Base-by-base conservation (phyloP, 306 rosid genomes). In the Trifolium fragiferum region DNA sequence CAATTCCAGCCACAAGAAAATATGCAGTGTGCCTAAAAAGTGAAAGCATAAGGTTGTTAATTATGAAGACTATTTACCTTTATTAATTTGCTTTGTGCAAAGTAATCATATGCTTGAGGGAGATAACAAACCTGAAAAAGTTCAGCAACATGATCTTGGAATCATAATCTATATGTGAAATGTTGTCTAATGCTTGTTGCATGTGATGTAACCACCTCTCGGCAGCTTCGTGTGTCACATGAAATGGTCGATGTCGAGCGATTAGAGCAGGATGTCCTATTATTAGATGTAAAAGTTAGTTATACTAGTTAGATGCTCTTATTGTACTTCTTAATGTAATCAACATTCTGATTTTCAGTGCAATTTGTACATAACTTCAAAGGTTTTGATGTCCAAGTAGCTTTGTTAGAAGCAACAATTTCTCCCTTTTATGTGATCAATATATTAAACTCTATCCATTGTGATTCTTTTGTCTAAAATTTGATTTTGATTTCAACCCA, bases 241-340 rank as follows among this genome's bases (percentile, higher is more conserved):
- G 87, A 83, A 94, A 94, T 51, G 94, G 88, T 21, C 94, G 86
- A 76, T 94, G 97, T 33, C 98, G 85, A 5, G 79, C 92, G 40
- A 91, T 91, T 68, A 94, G 87, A 64, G 98, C 96, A 68, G 98
- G 98, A 80, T 91, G 98, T 47, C 97, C 97, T 93, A 80, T 75
- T 71, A 76, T 75, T 68, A 76, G 11, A 40, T 40, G 13, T 44
- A 15, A 5, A 44, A 44, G 50, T 13, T 12, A 4, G 40, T 37
- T 37, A 37, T 2, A 8, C 2, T 8, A 8, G 2, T 37, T 7
- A 35, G 0, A 7, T 35, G 2, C 8, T 35, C 10, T 7, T 7
- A 6, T 35, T 35, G 40, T 35, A 35, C 40, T 35, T 8, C 40
- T 35, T 35, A 35, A 35, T 35, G 40, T 7, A 35, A 7, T 35